Percentiles rank a stretch among this genome's conserved stretches.
Evolutionary conservation across 768 basidiomycete genomes (phyloP).

Genomic region (Pleurotus citrinopileatus): DNA sequence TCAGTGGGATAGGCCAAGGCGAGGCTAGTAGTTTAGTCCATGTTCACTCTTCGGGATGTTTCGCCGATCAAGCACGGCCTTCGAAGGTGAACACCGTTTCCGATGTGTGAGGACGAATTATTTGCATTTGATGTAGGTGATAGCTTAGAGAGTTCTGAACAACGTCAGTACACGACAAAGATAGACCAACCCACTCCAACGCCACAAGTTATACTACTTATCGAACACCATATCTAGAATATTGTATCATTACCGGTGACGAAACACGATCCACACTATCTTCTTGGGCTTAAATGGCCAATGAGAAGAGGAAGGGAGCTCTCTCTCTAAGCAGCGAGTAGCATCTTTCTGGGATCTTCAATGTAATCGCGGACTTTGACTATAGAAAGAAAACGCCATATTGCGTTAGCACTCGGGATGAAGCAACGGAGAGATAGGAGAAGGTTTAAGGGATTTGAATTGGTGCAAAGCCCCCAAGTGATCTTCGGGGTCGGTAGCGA

Average conservation of each 20-base stretch:
- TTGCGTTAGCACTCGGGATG: not conserved
- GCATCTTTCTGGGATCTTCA: constrained; percentile 93
- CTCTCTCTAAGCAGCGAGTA: constrained; percentile 42
- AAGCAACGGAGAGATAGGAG: not conserved
- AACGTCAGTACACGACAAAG: not conserved
- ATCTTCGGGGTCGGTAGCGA: not conserved
- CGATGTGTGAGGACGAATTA: no score
- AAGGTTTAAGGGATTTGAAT: not conserved
- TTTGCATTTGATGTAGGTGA: no score
- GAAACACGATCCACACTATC: not conserved
- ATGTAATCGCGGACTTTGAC: constrained; percentile 93
- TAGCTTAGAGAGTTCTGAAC: no score
- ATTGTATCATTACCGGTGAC: not conserved
- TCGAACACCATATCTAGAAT: not conserved
- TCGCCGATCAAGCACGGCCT: no score
- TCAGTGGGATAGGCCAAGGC: no score
- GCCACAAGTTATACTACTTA: not conserved
- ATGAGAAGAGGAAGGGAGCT: not conserved
- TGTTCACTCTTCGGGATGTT: no score
- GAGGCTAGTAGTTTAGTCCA: no score
- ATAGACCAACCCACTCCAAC: not conserved
- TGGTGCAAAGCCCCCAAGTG: not conserved
- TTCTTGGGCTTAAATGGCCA: not conserved
- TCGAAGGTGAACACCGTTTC: no score
- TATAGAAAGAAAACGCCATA: constrained; percentile 23